Conservation (phyloP, 495 filamentous ascomycete species). For the Podospora appendiculata region DNA sequence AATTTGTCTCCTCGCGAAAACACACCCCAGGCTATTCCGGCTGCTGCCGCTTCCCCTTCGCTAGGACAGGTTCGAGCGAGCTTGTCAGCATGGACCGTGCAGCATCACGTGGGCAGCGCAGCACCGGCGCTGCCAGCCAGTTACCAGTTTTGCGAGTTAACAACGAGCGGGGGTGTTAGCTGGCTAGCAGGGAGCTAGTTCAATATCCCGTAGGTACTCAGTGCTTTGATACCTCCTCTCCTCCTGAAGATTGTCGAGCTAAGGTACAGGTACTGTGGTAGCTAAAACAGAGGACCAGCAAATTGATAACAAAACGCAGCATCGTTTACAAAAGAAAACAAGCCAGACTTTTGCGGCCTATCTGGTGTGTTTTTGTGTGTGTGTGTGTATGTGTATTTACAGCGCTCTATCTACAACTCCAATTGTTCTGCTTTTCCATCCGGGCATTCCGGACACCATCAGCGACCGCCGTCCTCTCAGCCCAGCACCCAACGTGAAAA, state of each 20-base stretch:
- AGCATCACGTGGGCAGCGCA: background rate
- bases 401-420: slow-evolving; percentile 25
- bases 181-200: background rate
- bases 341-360: background rate
- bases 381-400: slow-evolving; percentile 11
- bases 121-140: slow-evolving; percentile 5
- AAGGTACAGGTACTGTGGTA: too few relatives aligned
- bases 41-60: too few relatives aligned
- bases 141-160: slow-evolving; percentile 1
- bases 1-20: slow-evolving; percentile 31
- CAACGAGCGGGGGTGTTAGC: too few relatives aligned
- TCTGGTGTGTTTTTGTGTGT: background rate
- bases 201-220: too few relatives aligned
- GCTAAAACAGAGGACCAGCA: too few relatives aligned
- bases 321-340: too few relatives aligned
- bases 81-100: background rate
- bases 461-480: background rate
- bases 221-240: too few relatives aligned
- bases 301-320: too few relatives aligned
- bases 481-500: background rate
- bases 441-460: too few relatives aligned
- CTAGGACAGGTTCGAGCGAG: background rate
- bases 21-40: too few relatives aligned
- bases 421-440: background rate
- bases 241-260: too few relatives aligned